A percentile compares a stretch with the other conserved stretches of the same genome.
Conservation (phyloP, 148 eudicot genomes). For the Rheum nobile region DNA sequence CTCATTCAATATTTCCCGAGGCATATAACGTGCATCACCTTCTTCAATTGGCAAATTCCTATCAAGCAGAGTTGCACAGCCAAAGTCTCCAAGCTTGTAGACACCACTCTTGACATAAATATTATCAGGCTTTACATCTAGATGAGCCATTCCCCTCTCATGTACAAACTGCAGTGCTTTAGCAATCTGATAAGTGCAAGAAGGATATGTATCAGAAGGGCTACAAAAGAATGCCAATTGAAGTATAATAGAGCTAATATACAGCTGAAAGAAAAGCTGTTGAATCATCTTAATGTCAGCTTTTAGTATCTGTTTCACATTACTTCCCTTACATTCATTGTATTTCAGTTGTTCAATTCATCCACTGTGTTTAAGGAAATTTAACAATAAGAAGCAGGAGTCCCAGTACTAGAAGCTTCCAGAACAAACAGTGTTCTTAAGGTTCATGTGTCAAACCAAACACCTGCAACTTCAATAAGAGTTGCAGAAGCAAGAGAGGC, state of each 20-base stretch:
- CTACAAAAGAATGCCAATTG: neutral
- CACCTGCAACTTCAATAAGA: neutral
- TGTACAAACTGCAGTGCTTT: slow-evolving; percentile 81
- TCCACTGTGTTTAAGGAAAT: neutral
- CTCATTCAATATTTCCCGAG: slow-evolving; percentile 86
- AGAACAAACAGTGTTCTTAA: neutral
- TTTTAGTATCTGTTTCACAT: neutral
- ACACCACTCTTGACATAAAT: slow-evolving; percentile 67
- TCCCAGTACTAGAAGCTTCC: neutral
- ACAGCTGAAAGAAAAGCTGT: neutral
- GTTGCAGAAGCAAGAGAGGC: neutral
- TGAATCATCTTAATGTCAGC: neutral
- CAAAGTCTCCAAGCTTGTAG: slow-evolving; percentile 96
- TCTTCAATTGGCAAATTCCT: slow-evolving; percentile 81
- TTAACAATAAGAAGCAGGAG: neutral
- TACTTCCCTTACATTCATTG: neutral
- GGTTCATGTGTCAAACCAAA: neutral
- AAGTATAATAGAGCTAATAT: neutral
- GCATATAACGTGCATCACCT: slow-evolving; percentile 96
- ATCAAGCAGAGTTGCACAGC: slow-evolving; percentile 81
- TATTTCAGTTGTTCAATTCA: neutral
- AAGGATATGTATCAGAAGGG: neutral
- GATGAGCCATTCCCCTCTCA: slow-evolving; percentile 70
- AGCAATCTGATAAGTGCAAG: slow-evolving; percentile 40
- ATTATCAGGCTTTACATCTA: slow-evolving; percentile 93